These are phyloP conservation scores for Rhizopogon salebrosus DNA, from an alignment of 768 basidiomycete species.

Conservation along the genomic window DNA sequence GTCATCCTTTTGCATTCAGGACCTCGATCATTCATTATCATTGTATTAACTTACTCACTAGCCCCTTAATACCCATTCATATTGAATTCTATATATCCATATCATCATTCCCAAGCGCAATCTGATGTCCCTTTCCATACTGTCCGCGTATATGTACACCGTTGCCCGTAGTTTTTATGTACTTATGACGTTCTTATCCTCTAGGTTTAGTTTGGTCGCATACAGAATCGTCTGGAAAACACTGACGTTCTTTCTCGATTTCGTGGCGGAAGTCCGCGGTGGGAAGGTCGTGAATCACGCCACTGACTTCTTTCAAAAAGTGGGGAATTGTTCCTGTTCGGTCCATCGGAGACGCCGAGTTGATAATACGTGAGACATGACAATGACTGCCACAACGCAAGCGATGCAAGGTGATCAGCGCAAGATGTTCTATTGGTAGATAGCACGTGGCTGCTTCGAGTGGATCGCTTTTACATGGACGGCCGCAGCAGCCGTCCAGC, in stretches of 20 bases:
- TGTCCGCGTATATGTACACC: conserved; percentile 11
- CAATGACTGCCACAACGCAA: not conserved
- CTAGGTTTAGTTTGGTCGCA: conserved; percentile 1
- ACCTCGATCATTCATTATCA: conserved; percentile 34
- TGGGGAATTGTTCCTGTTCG: not conserved
- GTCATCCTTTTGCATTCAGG: conserved; percentile 31
- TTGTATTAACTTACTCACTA: conserved; percentile 28
- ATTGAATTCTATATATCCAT: conserved; percentile 24
- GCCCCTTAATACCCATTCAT: conserved; percentile 33
- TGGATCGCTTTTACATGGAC: not conserved
- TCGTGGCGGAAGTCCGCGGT: conserved; percentile 26
- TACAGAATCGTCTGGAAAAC: not conserved
- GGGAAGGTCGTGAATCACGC: conserved; percentile 5
- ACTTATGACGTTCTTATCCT: conserved; percentile 15
- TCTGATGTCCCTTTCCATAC: conserved; percentile 14
- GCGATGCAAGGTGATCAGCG: not conserved
- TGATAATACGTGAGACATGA: not conserved
- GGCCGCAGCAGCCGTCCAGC: not conserved
- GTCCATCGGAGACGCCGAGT: not conserved
- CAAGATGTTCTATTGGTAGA: not conserved
- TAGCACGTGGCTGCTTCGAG: not conserved
- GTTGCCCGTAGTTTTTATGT: conserved; percentile 24
- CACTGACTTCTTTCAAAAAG: not conserved
- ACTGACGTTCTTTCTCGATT: not conserved
- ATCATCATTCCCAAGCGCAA: conserved; percentile 21